Evolutionary conservation across 805 yeast species (phyloP).

Genomic region (Candida khao-thaluensis): DNA sequence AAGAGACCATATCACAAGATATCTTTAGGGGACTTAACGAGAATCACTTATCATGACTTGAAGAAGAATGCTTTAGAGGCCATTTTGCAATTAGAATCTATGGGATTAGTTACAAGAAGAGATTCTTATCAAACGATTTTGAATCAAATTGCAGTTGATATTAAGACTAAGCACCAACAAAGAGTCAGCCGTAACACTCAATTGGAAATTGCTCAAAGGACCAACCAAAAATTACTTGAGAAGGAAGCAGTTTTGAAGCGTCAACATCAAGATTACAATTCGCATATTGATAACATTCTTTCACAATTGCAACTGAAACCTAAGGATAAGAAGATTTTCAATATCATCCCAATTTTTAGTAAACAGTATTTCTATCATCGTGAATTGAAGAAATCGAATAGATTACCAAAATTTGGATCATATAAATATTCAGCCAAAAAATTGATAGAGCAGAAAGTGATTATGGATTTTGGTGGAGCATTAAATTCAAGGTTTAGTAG

Average conservation of each 20-base stretch:
- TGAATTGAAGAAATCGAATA: conserved; percentile 62
- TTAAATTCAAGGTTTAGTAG: conserved; percentile 38
- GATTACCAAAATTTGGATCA: conserved; percentile 73
- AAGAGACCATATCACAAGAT: conserved; percentile 45
- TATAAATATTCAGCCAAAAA: conserved; percentile 74
- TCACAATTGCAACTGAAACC: conserved; percentile 44
- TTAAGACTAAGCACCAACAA: conserved; percentile 49
- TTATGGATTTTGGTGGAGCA: conserved; percentile 59
- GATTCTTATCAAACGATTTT: conserved; percentile 76
- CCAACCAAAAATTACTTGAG: conserved; percentile 43
- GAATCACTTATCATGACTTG: conserved; percentile 64
- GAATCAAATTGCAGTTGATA: conserved; percentile 82
- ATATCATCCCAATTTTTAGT: conserved; percentile 55
- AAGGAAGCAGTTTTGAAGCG: conserved; percentile 46
- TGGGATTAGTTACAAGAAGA: conserved; percentile 61
- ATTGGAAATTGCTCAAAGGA: conserved; percentile 38
- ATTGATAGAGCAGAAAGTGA: conserved; percentile 68
- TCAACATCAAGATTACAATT: conserved; percentile 46
- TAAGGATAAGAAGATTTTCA: conserved; percentile 46
- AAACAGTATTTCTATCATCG: conserved; percentile 76
- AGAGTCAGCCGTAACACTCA: conserved; percentile 43
- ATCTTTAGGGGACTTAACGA: conserved; percentile 49
- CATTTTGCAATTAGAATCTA: conserved; percentile 69
- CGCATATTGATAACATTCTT: conserved; percentile 46
- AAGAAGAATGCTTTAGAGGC: conserved; percentile 74